Percentiles rank a stretch among this genome's conserved stretches.
Conservation (phyloP, 208 protist species). For the Leishmania braziliensis region DNA sequence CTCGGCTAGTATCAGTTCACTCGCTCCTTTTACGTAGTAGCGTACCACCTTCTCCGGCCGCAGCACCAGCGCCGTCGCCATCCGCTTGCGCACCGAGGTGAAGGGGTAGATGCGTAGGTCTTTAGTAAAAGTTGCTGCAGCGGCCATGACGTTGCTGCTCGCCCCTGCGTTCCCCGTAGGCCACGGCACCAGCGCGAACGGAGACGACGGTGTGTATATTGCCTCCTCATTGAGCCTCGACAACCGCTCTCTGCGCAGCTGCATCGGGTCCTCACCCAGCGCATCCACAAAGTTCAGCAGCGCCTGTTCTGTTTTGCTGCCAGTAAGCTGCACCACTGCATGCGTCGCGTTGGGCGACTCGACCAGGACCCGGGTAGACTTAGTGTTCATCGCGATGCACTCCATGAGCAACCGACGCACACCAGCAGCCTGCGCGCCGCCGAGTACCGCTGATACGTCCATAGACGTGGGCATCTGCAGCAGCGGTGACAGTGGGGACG, state of each 20-base stretch:
- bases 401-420: slow-evolving; percentile 52
- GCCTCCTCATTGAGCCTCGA: slow-evolving; percentile 37
- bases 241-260: slow-evolving; percentile 32
- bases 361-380: slow-evolving; percentile 31
- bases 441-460: slow-evolving; percentile 31
- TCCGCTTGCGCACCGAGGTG: slow-evolving; percentile 78
- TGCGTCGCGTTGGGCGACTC: slow-evolving; percentile 49
- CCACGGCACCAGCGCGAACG: slow-evolving; percentile 64
- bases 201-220: slow-evolving; percentile 46
- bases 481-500: not conserved
- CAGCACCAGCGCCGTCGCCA: slow-evolving; percentile 60
- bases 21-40: slow-evolving; percentile 70
- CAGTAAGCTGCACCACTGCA: slow-evolving; percentile 43
- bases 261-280: slow-evolving; percentile 29
- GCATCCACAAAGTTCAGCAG: slow-evolving; percentile 42
- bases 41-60: slow-evolving; percentile 41
- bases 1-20: slow-evolving; percentile 60
- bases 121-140: slow-evolving; percentile 21
- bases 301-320: slow-evolving; percentile 76
- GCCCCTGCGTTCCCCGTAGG: slow-evolving; percentile 33
- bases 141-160: slow-evolving; percentile 20
- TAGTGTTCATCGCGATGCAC: slow-evolving; percentile 73
- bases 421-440: slow-evolving; percentile 3
- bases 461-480: slow-evolving; percentile 3
- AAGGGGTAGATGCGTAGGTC: slow-evolving; percentile 69